A percentile compares a stretch with the other conserved stretches of the same genome.
phyloP scores from a whole-genome alignment of 2,329 filamentous ascomycete genomes.

The Juglanconis sp. region DNA sequence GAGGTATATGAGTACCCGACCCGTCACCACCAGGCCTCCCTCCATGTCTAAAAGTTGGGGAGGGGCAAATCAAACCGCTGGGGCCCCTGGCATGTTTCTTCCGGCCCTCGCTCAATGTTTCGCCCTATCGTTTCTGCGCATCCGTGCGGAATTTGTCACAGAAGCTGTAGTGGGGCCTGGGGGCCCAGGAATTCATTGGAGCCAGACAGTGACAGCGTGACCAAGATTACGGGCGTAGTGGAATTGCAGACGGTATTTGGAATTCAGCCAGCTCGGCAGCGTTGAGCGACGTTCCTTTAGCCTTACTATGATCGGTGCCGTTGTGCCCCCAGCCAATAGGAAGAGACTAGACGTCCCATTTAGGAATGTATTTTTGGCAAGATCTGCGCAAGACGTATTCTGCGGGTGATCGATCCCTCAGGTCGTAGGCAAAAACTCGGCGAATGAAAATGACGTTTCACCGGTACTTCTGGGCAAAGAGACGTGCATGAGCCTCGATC shows the following conservation, averaged over 20 bases:
- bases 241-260: conserved; percentile 6
- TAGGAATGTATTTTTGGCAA: not conserved
- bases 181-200: not conserved
- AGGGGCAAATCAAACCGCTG: no score
- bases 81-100: not conserved
- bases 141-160: not conserved
- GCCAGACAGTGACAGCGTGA: not conserved
- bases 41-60: no score
- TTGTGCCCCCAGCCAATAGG: not conserved
- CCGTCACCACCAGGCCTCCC: not conserved
- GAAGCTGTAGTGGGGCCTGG: not conserved
- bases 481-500: not conserved
- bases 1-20: not conserved
- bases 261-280: not conserved
- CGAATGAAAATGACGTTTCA: no score
- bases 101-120: not conserved
- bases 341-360: not conserved
- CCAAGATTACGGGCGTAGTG: not conserved
- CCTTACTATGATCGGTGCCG: no score
- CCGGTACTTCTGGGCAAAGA: not conserved
- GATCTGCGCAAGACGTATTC: no score
- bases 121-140: not conserved
- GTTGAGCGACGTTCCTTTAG: not conserved
- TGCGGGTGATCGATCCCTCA: no score
- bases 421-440: no score